Base-by-base conservation (phyloP, 2,329 filamentous ascomycete genomes). In the Aspergillus sp. region DNA sequence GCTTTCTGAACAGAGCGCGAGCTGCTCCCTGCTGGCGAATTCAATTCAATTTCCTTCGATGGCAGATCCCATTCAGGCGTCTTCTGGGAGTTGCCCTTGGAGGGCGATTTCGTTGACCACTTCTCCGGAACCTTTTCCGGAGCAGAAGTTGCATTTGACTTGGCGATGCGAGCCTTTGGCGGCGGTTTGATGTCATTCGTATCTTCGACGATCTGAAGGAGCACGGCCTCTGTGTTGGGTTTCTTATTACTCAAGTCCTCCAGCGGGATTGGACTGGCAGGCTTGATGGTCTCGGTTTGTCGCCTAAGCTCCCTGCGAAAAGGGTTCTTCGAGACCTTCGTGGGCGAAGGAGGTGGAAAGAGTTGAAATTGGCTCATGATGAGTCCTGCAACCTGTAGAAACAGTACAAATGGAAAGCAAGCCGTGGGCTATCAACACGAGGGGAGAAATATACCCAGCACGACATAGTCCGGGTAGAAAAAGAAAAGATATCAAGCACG, bases 301-400 rank as follows among this genome's bases (percentile, higher is more conserved):
- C 68, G 73, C 56, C 64, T 69, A 24, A 65, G 60, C 4, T 60
- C 65, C 57, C 65, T 72, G 42, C 71, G 70, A 60, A 76, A 75
- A 1, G 74, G 71, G 53, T 77, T 75, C 56, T 71, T 75, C 22
- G 65, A 62, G 22, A 53, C 56, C 65, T 57, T 69, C 59, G 62
- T 66, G 11, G 74, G 66, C 12, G 74, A 69, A 53, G 72, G 69
- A n/a, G 73, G 64, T 18, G 76, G 77, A 49, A 78, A 78, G 52
- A 78, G 68, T 56, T 77, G 76, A 52, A 78, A 78, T 57, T 77
- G 73, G 56, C 64, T 73, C 68, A 74, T 75, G 11, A 14, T 26
- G 39, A 31, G 55, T 36, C 16, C n/a, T 52, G 16, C 55, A 55
- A 54, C 47, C 52, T 51, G 51, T 55, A n/a, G 45, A 22, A 26